Evolutionary conservation across 495 filamentous ascomycete species (phyloP), one percentile per base, ranked within the genome.

Genomic region (Neurospora tetrasperma): DNA sequence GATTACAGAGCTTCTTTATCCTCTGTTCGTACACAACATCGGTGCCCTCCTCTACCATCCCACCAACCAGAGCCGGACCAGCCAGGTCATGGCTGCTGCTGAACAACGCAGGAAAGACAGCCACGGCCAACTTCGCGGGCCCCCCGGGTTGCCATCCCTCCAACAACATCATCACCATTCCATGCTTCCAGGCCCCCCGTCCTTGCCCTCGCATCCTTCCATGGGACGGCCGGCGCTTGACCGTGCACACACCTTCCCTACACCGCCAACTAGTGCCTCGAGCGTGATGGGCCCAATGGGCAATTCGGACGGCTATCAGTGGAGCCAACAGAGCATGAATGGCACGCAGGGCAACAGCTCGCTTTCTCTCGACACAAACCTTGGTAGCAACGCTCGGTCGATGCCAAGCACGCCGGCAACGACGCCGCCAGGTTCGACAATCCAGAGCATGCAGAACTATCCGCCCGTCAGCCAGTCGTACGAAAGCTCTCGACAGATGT

Each of bases 11-110:
- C 82, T 93, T 14, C 81, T 99, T 72, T 99, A 99, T 83, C 96
- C 96, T 38, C 85, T 99, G 23, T 99, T 99, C 79, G 96, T 99
- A 40, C 94, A 98, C 80, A 97, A 98, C 82, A 98, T 99, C 77
- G 93, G 96, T 59, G 91, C 93, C 46, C 86, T 98, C 71, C 86
- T 99, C 73, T 98, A 98, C 80, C 96, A 98, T 78, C 95, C 95
- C 0, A 91, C 93, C 42, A 98, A 98, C 78, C 90, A 93, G 76
- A 90, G 84, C 54, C 84, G 94, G 68, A 93, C 92, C 27, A 93
- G 90, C 82, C 89, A 91, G 77, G 92, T 94, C 1, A 93, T 97
- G 89, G 93, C 94, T 73, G 94, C 94, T 42, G 91, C 91, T 10
- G 91, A 94, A 76, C 76, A 75, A 2, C 89, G 91, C 38, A 87